Percentiles rank a stretch among this genome's conserved stretches.
Conservation (phyloP, 129 eudicot species). For the Centaurea solstitialis region DNA sequence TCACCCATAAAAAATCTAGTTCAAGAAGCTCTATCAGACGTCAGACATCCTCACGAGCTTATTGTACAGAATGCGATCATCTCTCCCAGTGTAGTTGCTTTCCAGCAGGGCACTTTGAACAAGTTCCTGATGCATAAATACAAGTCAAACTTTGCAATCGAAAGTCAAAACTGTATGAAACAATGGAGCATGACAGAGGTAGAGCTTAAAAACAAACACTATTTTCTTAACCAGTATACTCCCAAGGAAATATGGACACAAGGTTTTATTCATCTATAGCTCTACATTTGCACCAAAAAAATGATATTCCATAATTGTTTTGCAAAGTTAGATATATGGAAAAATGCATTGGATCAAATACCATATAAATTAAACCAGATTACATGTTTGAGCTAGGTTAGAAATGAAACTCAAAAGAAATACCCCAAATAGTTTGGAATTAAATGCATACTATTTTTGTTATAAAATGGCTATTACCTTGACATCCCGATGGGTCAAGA, state of each 20-base stretch:
- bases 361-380: too few relatives aligned
- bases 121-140: conserved; percentile 60
- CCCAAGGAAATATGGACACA: not conserved
- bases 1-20: not conserved
- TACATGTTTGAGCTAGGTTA: too few relatives aligned
- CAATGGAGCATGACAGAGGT: not conserved
- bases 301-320: not conserved
- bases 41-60: conserved; percentile 66
- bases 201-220: not conserved
- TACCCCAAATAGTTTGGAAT: not conserved
- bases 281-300: not conserved
- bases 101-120: conserved; percentile 91
- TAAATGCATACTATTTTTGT: not conserved
- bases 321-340: too few relatives aligned
- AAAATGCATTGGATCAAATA: too few relatives aligned
- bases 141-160: not conserved
- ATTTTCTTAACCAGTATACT: not conserved
- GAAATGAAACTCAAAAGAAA: too few relatives aligned
- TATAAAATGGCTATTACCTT: conserved; percentile 44
- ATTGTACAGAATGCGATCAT: conserved; percentile 83
- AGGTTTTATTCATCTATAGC: too few relatives aligned
- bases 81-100: conserved; percentile 90
- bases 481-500: conserved; percentile 78
- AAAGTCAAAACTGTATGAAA: not conserved
- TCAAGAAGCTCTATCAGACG: conserved; percentile 18